phyloP scores from a whole-genome alignment of 306 rosid species.

The Adenanthera pavonina region DNA sequence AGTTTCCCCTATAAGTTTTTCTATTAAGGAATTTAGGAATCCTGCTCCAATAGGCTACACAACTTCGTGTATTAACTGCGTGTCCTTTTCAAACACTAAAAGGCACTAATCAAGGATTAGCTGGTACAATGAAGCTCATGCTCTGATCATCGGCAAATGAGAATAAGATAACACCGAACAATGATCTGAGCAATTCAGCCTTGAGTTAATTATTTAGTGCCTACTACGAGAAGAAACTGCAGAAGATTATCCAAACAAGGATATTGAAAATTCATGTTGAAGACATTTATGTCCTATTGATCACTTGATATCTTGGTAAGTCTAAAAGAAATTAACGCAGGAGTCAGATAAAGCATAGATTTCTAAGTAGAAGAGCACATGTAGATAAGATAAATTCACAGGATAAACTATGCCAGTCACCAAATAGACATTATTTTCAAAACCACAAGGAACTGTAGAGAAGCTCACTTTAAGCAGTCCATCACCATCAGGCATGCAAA shows the following conservation, averaged over 20 bases:
- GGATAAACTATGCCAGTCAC: not conserved
- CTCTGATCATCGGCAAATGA: not conserved
- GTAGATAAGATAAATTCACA: not conserved
- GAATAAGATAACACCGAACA: not conserved
- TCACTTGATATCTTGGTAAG: not conserved
- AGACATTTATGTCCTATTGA: not conserved
- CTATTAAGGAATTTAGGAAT: not conserved
- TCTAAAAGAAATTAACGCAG: not conserved
- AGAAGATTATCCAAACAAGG: constrained; percentile 4
- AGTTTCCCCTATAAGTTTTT: no score
- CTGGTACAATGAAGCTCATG: constrained; percentile 15
- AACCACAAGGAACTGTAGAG: constrained; percentile 1
- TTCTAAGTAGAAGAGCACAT: not conserved
- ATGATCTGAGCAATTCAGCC: not conserved
- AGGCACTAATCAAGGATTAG: not conserved
- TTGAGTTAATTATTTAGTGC: not conserved
- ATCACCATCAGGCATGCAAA: constrained; percentile 10
- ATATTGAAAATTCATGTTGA: not conserved
- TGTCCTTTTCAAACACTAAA: constrained; percentile 4
- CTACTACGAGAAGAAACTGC: constrained; percentile 15
- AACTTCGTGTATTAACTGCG: not conserved
- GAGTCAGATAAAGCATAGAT: not conserved
- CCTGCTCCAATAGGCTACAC: not conserved
- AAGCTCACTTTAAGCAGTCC: not conserved
- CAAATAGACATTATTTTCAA: not conserved